Evolutionary conservation across 1,139 yeast genomes (phyloP), one percentile per base, ranked within the genome.

Genomic region (Debaryomyces sp.): DNA sequence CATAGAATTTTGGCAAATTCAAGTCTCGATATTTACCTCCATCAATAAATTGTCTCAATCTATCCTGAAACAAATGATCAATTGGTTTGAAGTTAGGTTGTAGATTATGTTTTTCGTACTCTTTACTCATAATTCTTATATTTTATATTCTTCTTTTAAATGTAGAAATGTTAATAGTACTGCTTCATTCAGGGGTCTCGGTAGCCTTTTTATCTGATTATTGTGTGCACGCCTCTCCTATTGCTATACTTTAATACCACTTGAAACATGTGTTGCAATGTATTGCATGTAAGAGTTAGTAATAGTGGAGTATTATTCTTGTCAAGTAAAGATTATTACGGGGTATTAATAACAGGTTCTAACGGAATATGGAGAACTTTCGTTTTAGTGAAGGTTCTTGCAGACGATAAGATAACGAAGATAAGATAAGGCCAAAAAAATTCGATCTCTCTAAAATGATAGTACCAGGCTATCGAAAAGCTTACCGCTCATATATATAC

Each of bases 81-180:
- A 92, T 84, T 52, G 95, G 94, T 64, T 89, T 89, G 60, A 91
- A 88, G 46, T 82, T 84, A 3, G 97, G 97, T 53, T 81, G 85
- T 52, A 74, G 75, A 64, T 81, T 86, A 55, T 54, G 60, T 43
- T 62, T 57, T 2, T 64, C 65, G 55, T 71, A 71, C 21, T 47
- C 45, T 26, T 40, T 33, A 23, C 44, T 24, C 50, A 47, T 50
- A 5, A 13, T 43, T 40, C 24, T 27, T 17, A 21, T 15, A n/a
- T 21, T 29, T 29, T 24, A 26, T 24, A 29, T 18, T 18, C 17
- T 22, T 3, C 15, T 13, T 8, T 21, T 10, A 10, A 17, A 41
- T 10, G 26, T n/a, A 30, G 24, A 41, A 22, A 22, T 18, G 6
- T 26, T 29, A 17, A 15, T 26, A 17, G 5, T 17, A 24, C 13